phyloP scores from a whole-genome alignment of 1,284 basidiomycete species.

The Trichosporon asahii region DNA sequence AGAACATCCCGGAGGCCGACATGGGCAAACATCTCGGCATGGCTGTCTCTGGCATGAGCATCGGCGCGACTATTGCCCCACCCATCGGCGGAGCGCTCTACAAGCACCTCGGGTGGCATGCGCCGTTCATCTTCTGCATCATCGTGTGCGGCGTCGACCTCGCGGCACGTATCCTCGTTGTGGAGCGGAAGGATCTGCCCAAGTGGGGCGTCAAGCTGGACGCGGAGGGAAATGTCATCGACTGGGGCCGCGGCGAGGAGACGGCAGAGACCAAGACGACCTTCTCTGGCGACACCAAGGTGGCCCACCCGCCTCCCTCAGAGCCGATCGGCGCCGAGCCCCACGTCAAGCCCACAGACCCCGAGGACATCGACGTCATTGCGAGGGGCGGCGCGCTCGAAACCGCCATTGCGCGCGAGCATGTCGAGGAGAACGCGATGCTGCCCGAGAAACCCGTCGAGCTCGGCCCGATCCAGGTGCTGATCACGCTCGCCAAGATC shows the following conservation, averaged over 20 bases:
- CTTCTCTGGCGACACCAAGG: neutral
- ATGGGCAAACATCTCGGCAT: constrained; percentile 69
- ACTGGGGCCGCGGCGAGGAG: neutral
- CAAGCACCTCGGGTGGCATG: constrained; percentile 64
- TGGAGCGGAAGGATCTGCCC: constrained; percentile 45
- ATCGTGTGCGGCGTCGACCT: constrained; percentile 62
- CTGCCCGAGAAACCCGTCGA: constrained; percentile 25
- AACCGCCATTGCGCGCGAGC: constrained; percentile 5
- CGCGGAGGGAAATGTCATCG: neutral
- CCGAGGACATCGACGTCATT: constrained; percentile 6
- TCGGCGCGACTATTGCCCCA: constrained; percentile 57
- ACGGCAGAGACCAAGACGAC: neutral
- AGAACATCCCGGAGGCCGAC: constrained; percentile 61
- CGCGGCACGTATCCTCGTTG: constrained; percentile 55
- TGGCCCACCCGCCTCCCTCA: neutral
- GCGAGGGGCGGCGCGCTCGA: constrained; percentile 4
- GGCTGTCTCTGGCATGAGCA: constrained; percentile 65
- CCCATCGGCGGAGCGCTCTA: constrained; percentile 69
- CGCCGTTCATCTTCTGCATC: constrained; percentile 70
- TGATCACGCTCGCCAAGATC: constrained; percentile 57
- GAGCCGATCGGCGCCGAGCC: neutral
- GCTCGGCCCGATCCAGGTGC: constrained; percentile 50
- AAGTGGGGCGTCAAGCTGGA: neutral
- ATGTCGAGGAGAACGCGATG: constrained; percentile 1
- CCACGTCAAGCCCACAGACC: neutral